Percentiles rank a stretch among this genome's conserved stretches.
Evolutionary conservation across 768 basidiomycete species (phyloP).

Genomic region (Termitomyces sp.): DNA sequence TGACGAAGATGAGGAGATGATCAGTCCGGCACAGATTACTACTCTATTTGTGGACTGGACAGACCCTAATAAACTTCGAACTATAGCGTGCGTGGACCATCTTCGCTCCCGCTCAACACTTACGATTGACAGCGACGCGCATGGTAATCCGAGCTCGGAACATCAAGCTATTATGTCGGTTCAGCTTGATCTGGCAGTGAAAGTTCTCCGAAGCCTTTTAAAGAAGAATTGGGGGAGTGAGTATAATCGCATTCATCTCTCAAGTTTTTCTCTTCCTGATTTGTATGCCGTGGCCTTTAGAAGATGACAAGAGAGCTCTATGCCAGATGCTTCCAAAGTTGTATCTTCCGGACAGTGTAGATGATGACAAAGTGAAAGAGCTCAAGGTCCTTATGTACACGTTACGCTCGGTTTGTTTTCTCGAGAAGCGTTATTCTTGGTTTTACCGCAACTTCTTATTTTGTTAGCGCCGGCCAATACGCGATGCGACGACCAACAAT

Average conservation of each 20-base stretch:
- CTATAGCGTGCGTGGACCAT: slow-evolving; percentile 16
- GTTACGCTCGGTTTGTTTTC: slow-evolving; percentile 43
- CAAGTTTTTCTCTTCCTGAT: neutral
- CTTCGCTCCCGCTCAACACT: neutral
- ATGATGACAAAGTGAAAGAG: slow-evolving; percentile 61
- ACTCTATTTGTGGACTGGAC: slow-evolving; percentile 73
- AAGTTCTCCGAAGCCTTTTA: slow-evolving; percentile 36
- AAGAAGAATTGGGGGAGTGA: slow-evolving; percentile 48
- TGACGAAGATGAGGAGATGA: slow-evolving; percentile 55
- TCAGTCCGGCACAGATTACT: slow-evolving; percentile 49
- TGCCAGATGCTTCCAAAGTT: slow-evolving; percentile 61
- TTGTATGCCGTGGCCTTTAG: slow-evolving; percentile 29
- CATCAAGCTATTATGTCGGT: slow-evolving; percentile 23
- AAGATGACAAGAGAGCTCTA: slow-evolving; percentile 60
- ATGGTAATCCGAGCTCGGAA: slow-evolving; percentile 20
- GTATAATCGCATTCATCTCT: slow-evolving; percentile 17
- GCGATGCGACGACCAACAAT: slow-evolving; percentile 56
- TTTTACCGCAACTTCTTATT: neutral
- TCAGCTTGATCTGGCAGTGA: slow-evolving; percentile 46
- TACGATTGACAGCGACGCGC: slow-evolving; percentile 12
- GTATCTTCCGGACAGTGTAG: slow-evolving; percentile 63
- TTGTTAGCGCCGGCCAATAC: slow-evolving; percentile 34
- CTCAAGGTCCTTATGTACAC: slow-evolving; percentile 58
- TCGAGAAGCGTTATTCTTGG: neutral
- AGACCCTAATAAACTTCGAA: slow-evolving; percentile 55